phyloP scores from a whole-genome alignment of 148 eudicot species.

The Pharnaceum exiguum region DNA sequence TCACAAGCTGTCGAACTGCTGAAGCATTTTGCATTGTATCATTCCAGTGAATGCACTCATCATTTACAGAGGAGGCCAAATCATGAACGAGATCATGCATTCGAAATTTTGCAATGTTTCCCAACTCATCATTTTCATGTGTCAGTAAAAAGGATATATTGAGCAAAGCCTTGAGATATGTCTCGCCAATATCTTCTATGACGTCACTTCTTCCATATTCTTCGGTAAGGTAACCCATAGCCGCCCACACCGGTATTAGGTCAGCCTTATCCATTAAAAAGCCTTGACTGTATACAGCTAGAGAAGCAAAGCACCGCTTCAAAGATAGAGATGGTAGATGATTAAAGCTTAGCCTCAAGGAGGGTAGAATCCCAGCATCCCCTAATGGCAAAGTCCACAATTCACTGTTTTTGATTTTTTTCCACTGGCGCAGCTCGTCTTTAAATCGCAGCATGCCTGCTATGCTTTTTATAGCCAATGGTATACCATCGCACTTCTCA shows the following conservation, averaged over 20 bases:
- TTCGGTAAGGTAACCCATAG: background rate
- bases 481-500: background rate
- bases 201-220: background rate
- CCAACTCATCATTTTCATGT: background rate
- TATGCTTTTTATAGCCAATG: background rate
- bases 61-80: background rate
- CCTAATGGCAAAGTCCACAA: too few species aligned
- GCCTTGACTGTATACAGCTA: background rate
- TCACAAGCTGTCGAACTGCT: too few species aligned
- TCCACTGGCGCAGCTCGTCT: background rate
- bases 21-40: too few species aligned
- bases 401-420: background rate
- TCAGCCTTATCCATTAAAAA: background rate
- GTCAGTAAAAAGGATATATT: background rate
- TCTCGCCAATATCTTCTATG: background rate
- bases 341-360: slow-evolving; percentile 1
- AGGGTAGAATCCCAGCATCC: slow-evolving; percentile 1
- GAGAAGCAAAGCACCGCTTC: background rate
- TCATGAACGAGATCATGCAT: slow-evolving; percentile 1
- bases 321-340: background rate
- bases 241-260: background rate
- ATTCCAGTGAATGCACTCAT: background rate
- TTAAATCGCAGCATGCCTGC: background rate
- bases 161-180: background rate
- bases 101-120: background rate